Evolutionary conservation across 148 eudicot genomes (phyloP).

Genomic region (Spergularia bocconei): DNA sequence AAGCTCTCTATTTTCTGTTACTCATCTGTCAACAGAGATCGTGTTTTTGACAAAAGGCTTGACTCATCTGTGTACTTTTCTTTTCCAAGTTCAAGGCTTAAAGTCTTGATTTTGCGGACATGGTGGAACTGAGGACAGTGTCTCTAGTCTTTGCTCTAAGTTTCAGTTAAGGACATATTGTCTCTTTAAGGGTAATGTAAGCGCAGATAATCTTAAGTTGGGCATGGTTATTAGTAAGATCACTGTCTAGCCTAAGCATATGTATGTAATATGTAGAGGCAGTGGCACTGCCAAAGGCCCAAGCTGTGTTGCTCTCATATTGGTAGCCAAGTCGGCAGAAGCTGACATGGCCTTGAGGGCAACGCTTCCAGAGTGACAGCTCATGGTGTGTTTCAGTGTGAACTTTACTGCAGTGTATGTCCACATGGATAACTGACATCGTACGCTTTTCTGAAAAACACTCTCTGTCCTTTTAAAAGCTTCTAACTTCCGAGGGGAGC

Average conservation of each 20-base stretch:
- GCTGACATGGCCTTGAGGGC: neutral
- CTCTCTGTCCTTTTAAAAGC: too few species aligned
- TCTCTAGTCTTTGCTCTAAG: neutral
- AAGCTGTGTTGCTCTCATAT: too few species aligned
- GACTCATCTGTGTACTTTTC: neutral
- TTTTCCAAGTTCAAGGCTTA: neutral
- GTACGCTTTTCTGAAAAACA: too few species aligned
- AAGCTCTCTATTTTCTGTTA: neutral
- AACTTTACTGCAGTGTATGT: neutral
- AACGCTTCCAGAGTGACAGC: neutral
- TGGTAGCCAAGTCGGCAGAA: too few species aligned
- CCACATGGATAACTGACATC: too few species aligned
- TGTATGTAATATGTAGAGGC: too few species aligned
- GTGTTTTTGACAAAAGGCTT: neutral
- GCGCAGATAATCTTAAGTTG: slow-evolving; percentile 2
- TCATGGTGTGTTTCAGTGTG: neutral
- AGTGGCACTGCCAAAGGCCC: too few species aligned
- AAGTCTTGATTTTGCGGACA: neutral
- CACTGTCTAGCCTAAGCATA: neutral
- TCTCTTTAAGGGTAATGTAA: neutral
- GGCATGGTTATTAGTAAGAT: neutral
- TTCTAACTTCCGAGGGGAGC: too few species aligned
- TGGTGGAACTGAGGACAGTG: neutral
- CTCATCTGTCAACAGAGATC: neutral
- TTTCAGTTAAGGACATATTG: neutral